Base-by-base conservation (phyloP, 1,284 basidiomycete genomes). In the Caloboletus firmus region DNA sequence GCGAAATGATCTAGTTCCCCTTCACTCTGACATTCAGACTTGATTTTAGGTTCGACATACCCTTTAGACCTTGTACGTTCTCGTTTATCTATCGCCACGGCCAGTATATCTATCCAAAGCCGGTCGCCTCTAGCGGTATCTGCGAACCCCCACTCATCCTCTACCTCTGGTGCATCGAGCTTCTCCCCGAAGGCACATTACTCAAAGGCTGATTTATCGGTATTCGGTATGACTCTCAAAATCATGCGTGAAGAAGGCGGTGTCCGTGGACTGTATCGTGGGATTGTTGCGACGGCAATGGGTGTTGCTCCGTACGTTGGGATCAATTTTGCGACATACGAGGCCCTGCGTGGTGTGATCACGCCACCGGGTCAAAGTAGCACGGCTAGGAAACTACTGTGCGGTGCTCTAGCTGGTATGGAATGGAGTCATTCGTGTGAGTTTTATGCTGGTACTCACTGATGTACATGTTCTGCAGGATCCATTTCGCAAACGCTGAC, bases 271-370 rank as follows among this genome's bases (percentile, higher is more conserved):
- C 74, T 98, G 49, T 98, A 98, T 70, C 85, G 92, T 48, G 95
- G 95, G 0, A 76, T 95, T 48, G 78, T 93, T 44, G 86, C 95
- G 5, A 98, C 95, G 0, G 90, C 92, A 2, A 79, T 91, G 49
- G 95, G 95, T 2, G 94, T 98, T 24, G 95, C 95, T 18, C 95
- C 95, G 1, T 97, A 96, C 67, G 93, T 94, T 9, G 88, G 89
- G 13, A 87, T 91, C 69, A 92, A 92, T 69, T 92, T 92, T 69
- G 87, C 89, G 5, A 76, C 89, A 22, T 92, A 92, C 59, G 90
- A 92, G 69, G 78, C 84, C 49, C 68, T 92, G 57, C 76, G 90
- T 45, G 83, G 85, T 0, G 62, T 85, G 37, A 76, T 92, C 53
- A 91, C 89, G 4, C 90, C 90, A 22, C 89, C 89, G 7, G 90